phyloP scores from a whole-genome alignment of 805 yeast species.

The Phaffomyces opuntiae region DNA sequence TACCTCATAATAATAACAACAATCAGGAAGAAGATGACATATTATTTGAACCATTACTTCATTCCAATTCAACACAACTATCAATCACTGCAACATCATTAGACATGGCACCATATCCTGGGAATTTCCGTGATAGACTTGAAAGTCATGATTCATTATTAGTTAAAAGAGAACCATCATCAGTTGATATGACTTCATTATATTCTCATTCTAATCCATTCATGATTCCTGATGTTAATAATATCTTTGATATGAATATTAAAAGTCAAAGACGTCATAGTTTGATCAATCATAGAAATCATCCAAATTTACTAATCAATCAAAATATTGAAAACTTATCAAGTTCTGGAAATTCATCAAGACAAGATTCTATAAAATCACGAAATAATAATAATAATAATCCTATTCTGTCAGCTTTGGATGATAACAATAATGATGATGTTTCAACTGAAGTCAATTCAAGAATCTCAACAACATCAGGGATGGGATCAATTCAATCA shows the following conservation, averaged over 20 bases:
- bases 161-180: slow-evolving; percentile 22
- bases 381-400: background rate
- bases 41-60: slow-evolving; percentile 6
- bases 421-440: background rate
- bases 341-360: background rate
- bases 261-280: slow-evolving; percentile 7
- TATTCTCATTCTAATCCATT: slow-evolving; percentile 18
- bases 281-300: background rate
- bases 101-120: background rate
- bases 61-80: slow-evolving; percentile 11
- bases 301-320: too few relatives aligned
- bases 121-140: slow-evolving; percentile 5
- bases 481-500: too few relatives aligned
- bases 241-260: background rate
- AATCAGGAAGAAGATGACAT: background rate
- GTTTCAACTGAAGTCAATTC: too few relatives aligned
- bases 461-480: too few relatives aligned
- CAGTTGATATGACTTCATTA: slow-evolving; percentile 33
- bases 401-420: background rate
- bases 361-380: background rate
- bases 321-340: background rate
- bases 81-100: background rate
- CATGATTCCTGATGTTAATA: slow-evolving; percentile 4
- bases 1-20: background rate
- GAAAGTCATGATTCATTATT: slow-evolving; percentile 26